Evolutionary conservation across 805 yeast genomes (phyloP), one percentile per base, ranked within the genome.

Genomic region (Clavispora carvajalis): DNA sequence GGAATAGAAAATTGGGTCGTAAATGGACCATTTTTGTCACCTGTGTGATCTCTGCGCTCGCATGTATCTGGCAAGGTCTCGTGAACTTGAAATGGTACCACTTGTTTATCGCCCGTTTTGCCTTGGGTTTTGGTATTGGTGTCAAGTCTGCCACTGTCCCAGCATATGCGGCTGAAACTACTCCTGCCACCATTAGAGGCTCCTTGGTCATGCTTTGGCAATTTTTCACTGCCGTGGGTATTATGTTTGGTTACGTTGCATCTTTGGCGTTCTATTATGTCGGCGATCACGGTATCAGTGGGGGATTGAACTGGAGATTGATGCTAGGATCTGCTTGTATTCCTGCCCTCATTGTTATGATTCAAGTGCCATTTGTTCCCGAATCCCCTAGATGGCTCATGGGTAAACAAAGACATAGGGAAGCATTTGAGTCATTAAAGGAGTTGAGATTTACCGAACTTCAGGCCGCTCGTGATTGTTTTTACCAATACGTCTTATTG

Each of bases 311-410:
- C 37, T 81, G 82, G 73, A 71, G 90, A 52, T 56, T 76, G 17
- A 79, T 80, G 84, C 79, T 42, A 70, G 90, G 85, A 67, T 77
- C 54, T 33, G 85, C 63, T 70, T 75, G 64, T 60, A 74, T 58
- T 47, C 81, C 56, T 69, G 88, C 57, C 67, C 73, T 79, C 10
- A 49, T 79, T 31, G 76, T 79, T 12, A 64, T 76, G 38, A 67
- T 46, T 16, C 74, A 49, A 51, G 75, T 81, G 7, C 74, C 69
- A 22, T 67, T 73, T 41, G 79, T 77, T 6, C 87, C 87, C 3
- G 88, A 81, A 54, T 77, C 84, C 10, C 87, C 88, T 8, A 68
- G 88, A 48, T 81, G 85, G 85, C 71, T 77, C 41, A 72, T 82
- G 66, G 71, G 73, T 43, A 71, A 76, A 52, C 74, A 65, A 11